A percentile compares a stretch with the other conserved stretches of the same genome.
These are phyloP conservation scores for Amylocystis lapponica DNA, from an alignment of 768 basidiomycete genomes.

Conservation along the genomic window DNA sequence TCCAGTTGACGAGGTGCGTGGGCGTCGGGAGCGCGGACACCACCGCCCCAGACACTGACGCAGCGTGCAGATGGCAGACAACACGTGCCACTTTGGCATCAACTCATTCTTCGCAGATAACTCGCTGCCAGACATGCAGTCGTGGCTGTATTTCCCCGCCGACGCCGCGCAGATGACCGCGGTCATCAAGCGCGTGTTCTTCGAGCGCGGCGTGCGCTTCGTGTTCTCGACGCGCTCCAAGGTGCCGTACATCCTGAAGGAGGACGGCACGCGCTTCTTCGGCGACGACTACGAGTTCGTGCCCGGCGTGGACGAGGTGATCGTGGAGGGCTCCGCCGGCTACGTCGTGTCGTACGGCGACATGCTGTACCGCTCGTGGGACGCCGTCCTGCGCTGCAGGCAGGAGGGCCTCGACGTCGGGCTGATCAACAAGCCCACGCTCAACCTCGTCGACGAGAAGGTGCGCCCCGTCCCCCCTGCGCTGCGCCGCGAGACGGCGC, in stretches of 20 bases:
- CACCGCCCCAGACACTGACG: background rate
- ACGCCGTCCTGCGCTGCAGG: conserved; percentile 73
- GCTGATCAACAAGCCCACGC: conserved; percentile 78
- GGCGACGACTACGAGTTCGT: conserved; percentile 70
- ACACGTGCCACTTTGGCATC: conserved; percentile 63
- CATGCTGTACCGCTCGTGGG: conserved; percentile 79
- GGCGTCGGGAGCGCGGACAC: background rate
- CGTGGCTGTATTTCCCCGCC: conserved; percentile 85
- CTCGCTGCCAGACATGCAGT: conserved; percentile 73
- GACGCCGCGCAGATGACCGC: conserved; percentile 78
- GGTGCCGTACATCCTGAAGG: conserved; percentile 80
- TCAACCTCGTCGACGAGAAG: conserved; percentile 82
- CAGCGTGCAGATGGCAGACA: conserved; percentile 47
- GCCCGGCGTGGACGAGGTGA: conserved; percentile 81
- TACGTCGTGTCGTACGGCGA: conserved; percentile 86
- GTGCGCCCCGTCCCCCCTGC: too few relatives aligned
- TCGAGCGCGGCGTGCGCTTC: conserved; percentile 77
- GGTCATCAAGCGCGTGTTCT: conserved; percentile 73
- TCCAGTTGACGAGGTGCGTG: conserved; percentile 52
- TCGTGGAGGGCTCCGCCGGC: conserved; percentile 70
- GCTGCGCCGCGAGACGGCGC: conserved; percentile 24
- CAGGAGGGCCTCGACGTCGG: conserved; percentile 75
- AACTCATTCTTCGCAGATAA: conserved; percentile 89
- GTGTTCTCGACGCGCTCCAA: conserved; percentile 88
- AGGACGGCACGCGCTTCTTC: conserved; percentile 65